These are phyloP conservation scores for Emericellopsis cladophorae DNA, from an alignment of 2,329 filamentous ascomycete genomes.

Conservation along the genomic window DNA sequence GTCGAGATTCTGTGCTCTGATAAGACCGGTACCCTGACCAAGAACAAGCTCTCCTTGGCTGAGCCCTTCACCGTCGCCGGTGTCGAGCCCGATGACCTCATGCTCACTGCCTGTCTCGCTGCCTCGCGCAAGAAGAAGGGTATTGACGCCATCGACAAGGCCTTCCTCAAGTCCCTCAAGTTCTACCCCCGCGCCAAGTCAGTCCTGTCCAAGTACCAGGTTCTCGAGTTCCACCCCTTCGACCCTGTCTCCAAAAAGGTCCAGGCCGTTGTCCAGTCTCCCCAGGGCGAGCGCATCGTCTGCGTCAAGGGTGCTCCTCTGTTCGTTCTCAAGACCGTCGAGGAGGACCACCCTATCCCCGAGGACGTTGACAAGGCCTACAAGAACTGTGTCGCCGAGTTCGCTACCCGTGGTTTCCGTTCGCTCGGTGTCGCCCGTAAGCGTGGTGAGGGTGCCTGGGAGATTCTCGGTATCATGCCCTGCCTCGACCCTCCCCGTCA, in stretches of 20 bases:
- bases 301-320: conserved; percentile 89
- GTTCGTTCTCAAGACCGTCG: conserved; percentile 76
- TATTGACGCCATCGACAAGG: conserved; percentile 90
- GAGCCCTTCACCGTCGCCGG: conserved; percentile 76
- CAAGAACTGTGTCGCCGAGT: conserved; percentile 87
- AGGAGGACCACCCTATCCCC: conserved; percentile 70
- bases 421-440: conserved; percentile 89
- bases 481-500: conserved; percentile 85
- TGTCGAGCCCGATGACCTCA: conserved; percentile 76
- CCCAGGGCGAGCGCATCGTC: conserved; percentile 70
- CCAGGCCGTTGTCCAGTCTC: conserved; percentile 69
- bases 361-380: conserved; percentile 70
- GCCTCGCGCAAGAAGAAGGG: conserved; percentile 92
- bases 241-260: conserved; percentile 93
- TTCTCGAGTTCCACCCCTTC: conserved; percentile 76
- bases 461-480: conserved; percentile 90
- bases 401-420: conserved; percentile 85
- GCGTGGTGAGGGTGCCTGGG: conserved; percentile 69
- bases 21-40: conserved; percentile 87
- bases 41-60: conserved; percentile 82
- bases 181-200: conserved; percentile 74
- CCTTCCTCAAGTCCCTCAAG: conserved; percentile 76
- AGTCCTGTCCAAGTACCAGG: conserved; percentile 72
- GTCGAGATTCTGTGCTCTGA: conserved; percentile 91
- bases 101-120: conserved; percentile 83